Percentiles rank a stretch among this genome's conserved stretches.
Conservation (phyloP, 345 rosid species). For the Trapa incisa region DNA sequence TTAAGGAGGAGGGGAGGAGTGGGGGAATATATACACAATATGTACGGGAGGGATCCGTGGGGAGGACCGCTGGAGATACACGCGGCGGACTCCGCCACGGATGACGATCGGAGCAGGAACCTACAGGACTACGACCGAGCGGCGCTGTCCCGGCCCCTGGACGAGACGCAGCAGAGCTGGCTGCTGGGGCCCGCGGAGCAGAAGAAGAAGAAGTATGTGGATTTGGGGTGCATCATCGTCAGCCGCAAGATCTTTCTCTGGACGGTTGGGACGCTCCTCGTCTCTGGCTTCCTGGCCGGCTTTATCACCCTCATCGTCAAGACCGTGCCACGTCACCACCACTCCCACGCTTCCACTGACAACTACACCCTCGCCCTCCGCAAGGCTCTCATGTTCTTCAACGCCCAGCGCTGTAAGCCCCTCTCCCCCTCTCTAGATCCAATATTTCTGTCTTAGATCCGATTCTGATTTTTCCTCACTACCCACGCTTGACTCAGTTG, state of each 20-base stretch:
- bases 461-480: background rate
- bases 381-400: slow-evolving; percentile 97
- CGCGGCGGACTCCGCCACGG: slow-evolving; percentile 89
- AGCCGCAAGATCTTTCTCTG: slow-evolving; percentile 92
- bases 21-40: slow-evolving; percentile 1
- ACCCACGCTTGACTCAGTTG: background rate
- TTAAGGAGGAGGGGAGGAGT: background rate
- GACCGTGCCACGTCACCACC: slow-evolving; percentile 72
- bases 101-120: slow-evolving; percentile 86
- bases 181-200: slow-evolving; percentile 80
- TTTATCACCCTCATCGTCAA: slow-evolving; percentile 70
- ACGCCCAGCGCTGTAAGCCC: slow-evolving; percentile 66
- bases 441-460: background rate
- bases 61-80: slow-evolving; percentile 94
- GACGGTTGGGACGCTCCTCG: slow-evolving; percentile 65
- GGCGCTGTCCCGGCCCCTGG: slow-evolving; percentile 68
- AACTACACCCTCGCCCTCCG: slow-evolving; percentile 84
- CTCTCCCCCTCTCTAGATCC: background rate
- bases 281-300: slow-evolving; percentile 55
- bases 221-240: slow-evolving; percentile 89
- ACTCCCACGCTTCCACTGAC: slow-evolving; percentile 41
- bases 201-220: slow-evolving; percentile 94
- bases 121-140: slow-evolving; percentile 75
- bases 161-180: slow-evolving; percentile 99
- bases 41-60: slow-evolving; percentile 99